Conservation (phyloP, 78 protist species). For the Isochrysis galbana region DNA sequence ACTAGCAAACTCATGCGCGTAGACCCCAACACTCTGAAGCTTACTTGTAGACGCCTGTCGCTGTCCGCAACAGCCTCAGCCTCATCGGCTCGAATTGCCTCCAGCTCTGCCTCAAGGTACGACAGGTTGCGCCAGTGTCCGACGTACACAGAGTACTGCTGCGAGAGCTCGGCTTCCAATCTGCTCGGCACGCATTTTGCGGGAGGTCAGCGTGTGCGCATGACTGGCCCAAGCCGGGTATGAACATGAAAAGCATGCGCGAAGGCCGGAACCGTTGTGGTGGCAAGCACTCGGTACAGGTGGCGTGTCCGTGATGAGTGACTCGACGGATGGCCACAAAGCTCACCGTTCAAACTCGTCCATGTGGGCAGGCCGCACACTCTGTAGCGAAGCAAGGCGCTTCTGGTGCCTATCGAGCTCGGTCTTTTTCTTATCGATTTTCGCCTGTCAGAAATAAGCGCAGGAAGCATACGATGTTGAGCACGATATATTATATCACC, state of each 20-base stretch:
- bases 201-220: background rate
- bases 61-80: background rate
- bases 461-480: too few species aligned
- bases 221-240: background rate
- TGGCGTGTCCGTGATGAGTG: background rate
- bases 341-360: background rate
- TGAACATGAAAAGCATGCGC: background rate
- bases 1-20: background rate
- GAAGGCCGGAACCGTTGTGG: background rate
- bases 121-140: background rate
- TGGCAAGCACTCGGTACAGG: background rate
- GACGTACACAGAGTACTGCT: background rate
- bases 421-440: background rate
- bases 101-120: slow-evolving; percentile 15
- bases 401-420: slow-evolving; percentile 35
- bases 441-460: too few species aligned
- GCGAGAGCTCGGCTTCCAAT: background rate
- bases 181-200: background rate
- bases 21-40: too few species aligned
- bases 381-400: slow-evolving; percentile 17
- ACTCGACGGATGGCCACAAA: background rate
- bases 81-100: background rate
- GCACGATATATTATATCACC: too few species aligned
- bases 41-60: background rate
- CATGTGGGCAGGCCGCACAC: background rate